Conservation (phyloP, 805 yeast genomes). For the Candida maltosa region DNA sequence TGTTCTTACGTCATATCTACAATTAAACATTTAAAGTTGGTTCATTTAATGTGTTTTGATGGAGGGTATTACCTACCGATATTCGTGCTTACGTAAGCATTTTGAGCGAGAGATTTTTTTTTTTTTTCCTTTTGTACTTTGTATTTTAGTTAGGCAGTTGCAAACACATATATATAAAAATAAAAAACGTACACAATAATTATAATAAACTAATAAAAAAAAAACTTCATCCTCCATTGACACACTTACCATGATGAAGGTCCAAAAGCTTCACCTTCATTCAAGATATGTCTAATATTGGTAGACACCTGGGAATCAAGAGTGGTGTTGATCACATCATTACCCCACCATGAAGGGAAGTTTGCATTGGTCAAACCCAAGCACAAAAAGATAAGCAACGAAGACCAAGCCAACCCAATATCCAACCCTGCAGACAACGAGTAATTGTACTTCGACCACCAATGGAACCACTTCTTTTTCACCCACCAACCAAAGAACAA, state of each 20-base stretch:
- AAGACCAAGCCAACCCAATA: constrained; percentile 40
- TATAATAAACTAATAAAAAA: too few species aligned
- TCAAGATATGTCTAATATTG: constrained; percentile 26
- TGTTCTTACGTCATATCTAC: too few species aligned
- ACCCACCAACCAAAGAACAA: constrained; percentile 33
- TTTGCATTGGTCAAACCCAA: constrained; percentile 13
- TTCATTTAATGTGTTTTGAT: too few species aligned
- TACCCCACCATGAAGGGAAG: constrained; percentile 65
- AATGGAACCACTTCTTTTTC: constrained; percentile 39
- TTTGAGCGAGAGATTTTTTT: too few species aligned
- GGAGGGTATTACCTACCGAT: too few species aligned
- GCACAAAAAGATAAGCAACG: constrained; percentile 35
- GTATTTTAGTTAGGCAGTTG: too few species aligned
- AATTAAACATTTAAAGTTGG: too few species aligned
- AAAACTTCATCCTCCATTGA: background rate
- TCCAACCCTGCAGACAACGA: constrained; percentile 44
- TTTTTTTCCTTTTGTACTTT: too few species aligned
- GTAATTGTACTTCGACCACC: constrained; percentile 45
- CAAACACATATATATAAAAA: too few species aligned
- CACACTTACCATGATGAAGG: constrained; percentile 40
- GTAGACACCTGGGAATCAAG: constrained; percentile 31
- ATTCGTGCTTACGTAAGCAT: too few species aligned
- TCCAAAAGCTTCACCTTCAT: constrained; percentile 46
- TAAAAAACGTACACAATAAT: too few species aligned
- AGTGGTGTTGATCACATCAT: constrained; percentile 37